Base-by-base conservation (phyloP, 2,329 filamentous ascomycete genomes). In the Penicillium thymicola region DNA sequence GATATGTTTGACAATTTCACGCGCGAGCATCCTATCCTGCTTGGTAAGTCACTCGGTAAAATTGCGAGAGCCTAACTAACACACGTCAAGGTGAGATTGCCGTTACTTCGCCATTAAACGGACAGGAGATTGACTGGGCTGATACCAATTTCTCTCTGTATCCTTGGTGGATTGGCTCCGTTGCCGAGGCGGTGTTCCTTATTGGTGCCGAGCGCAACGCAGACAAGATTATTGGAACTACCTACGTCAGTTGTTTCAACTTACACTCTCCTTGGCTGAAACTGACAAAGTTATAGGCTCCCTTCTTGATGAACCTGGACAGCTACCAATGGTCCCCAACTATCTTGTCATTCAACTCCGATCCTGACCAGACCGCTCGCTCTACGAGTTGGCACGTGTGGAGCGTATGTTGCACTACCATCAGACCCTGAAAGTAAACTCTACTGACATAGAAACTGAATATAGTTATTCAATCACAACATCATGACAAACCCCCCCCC, bases 141-240 rank as follows among this genome's bases (percentile, higher is more conserved):
- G 78, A 78, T 3, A 64, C n/a, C 4, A 42, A 76, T 14, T 76
- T 80, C 47, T 76, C 75, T 63, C 68, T 73, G 36, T 83, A 77
- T 61, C 81, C 78, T 1, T 84, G 79, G 76, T 83, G 81, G 84
- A 81, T 83, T 48, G 85, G 84, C 27, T 77, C 81, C 9, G 82
- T 89, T 3, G 81, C 81, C 14, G 86, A 89, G 67, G 85, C 84
- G 25, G 78, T 89, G n/a, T 85, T 82, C 54, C 75, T 88, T 16
- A 78, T 89, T 59, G 83, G 85, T 18, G 82, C 83, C 30, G 86
- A 89, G 76, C 79, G 86, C 54, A 89, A 89, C 70, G 63, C 66
- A 2, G 63, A 69, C 56, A 67, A 67, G 47, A 60, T 69, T 10
- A 63, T 69, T 7, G 67, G 67, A 55, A 63, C 63, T 1, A 70